Evolutionary conservation across 169 alveolate species (phyloP), one percentile per base, ranked within the genome.

Genomic region (Theileria orientalis): DNA sequence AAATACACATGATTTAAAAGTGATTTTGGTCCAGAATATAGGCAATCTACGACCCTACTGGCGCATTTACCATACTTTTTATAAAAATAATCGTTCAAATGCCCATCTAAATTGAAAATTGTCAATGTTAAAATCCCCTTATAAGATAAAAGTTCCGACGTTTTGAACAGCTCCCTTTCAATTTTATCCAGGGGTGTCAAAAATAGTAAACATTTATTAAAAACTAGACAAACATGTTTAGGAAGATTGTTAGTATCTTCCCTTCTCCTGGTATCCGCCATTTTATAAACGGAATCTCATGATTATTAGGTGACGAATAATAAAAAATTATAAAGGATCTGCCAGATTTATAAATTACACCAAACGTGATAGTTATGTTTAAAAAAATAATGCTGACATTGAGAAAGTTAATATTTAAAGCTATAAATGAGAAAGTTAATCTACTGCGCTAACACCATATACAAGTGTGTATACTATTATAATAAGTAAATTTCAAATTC

Each of bases 21-120:
- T n/a, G n/a, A n/a, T 21, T 37, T 35, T 6, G 14, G 30, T 2
- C 44, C 54, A 0, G 19, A 35, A 1, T 46, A 35, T 2, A 23
- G 19, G 0, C 21, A 23, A 2, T 52, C 56, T 32, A 79, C 27
- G 47, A 29, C 35, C 9, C 63, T n/a, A 25, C 61, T 37, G 32
- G 6, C 19, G 49, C 71, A 62, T 1, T 52, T 54, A 3, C 76
- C 73, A 40, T 79, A 79, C n/a, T 30, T 79, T 2, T 3, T 16
- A 32, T 14, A 27, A 32, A 79, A 72, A 33, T 60, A 59, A 19
- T 33, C 64, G 8, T 60, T 74, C 19, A 79, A 21, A 16, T 60
- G 1, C 1, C 87, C 83, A 14, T 69, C 68, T 46, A 68, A n/a
- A 32, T 79, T 75, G 37, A 56, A 79, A 33, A 79, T 19, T 19